Evolutionary conservation across 345 rosid species (phyloP).

Genomic region (Salix brachista): DNA sequence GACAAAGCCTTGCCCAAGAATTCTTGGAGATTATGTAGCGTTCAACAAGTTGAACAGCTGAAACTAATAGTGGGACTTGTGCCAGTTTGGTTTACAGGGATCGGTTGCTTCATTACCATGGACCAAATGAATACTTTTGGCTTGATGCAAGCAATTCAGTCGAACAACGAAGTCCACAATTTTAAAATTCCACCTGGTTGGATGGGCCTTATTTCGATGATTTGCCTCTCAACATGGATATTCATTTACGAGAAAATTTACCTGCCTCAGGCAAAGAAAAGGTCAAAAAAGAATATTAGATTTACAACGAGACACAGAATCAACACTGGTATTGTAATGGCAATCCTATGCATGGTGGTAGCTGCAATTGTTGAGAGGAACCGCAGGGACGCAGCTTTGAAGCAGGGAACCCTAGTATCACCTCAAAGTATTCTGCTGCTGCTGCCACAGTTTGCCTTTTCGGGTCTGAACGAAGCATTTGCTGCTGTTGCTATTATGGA

Average conservation of each 20-base stretch:
- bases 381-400: slow-evolving; percentile 42
- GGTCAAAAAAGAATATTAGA: slow-evolving; percentile 33
- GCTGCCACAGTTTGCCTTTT: slow-evolving; percentile 57
- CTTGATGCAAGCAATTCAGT: slow-evolving; percentile 53
- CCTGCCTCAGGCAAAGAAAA: slow-evolving; percentile 31
- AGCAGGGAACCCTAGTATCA: slow-evolving; percentile 37
- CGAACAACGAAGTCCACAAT: slow-evolving; percentile 35
- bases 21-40: slow-evolving; percentile 55
- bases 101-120: slow-evolving; percentile 53
- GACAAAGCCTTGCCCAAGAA: slow-evolving; percentile 35
- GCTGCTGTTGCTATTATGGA: slow-evolving; percentile 67
- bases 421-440: slow-evolving; percentile 38
- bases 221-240: slow-evolving; percentile 62
- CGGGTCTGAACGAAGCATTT: slow-evolving; percentile 70
- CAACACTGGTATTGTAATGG: slow-evolving; percentile 49
- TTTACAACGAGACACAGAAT: slow-evolving; percentile 49
- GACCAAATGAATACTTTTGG: slow-evolving; percentile 69
- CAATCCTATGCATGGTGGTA: slow-evolving; percentile 48
- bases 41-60: slow-evolving; percentile 59
- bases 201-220: slow-evolving; percentile 59
- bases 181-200: slow-evolving; percentile 62
- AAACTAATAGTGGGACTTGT: slow-evolving; percentile 43
- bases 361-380: slow-evolving; percentile 47
- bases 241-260: slow-evolving; percentile 45
- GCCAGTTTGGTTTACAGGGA: slow-evolving; percentile 64